Percentiles rank a stretch among this genome's conserved stretches.
Conservation (phyloP, 1,284 basidiomycete species). For the Amylostereum areolatum region DNA sequence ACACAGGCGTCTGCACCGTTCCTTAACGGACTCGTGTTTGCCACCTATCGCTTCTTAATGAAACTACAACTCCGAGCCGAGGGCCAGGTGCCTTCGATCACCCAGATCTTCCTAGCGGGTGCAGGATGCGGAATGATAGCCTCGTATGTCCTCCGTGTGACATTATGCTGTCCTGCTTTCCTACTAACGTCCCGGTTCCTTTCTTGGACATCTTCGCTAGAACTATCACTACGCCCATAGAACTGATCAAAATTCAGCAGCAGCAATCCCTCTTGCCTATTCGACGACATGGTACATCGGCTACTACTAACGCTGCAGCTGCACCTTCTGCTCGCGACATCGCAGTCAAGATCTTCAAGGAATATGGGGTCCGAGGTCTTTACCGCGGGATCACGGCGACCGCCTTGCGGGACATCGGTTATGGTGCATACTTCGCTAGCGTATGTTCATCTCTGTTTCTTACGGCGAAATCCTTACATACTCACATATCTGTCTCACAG, state of each 20-base stretch:
- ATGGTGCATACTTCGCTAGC: slow-evolving; percentile 79
- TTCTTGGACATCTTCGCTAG: slow-evolving; percentile 30
- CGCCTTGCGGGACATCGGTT: slow-evolving; percentile 69
- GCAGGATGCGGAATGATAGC: slow-evolving; percentile 71
- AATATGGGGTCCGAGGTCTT: slow-evolving; percentile 59
- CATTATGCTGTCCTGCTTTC: neutral
- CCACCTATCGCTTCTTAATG: slow-evolving; percentile 68
- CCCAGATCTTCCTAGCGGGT: slow-evolving; percentile 72
- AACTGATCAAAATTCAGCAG: slow-evolving; percentile 84
- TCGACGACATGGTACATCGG: slow-evolving; percentile 9
- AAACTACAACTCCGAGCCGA: slow-evolving; percentile 45
- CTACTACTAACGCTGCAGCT: slow-evolving; percentile 11
- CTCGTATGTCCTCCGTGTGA: slow-evolving; percentile 47
- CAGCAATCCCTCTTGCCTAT: slow-evolving; percentile 43
- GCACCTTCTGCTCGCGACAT: slow-evolving; percentile 42
- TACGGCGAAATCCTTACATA: neutral
- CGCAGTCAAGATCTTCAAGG: slow-evolving; percentile 45
- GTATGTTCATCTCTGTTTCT: slow-evolving; percentile 32
- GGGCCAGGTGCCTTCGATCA: slow-evolving; percentile 47
- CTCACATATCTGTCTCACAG: slow-evolving; percentile 21
- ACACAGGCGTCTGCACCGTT: slow-evolving; percentile 61
- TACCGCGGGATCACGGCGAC: slow-evolving; percentile 75
- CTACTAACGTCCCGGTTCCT: neutral
- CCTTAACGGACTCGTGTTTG: slow-evolving; percentile 72
- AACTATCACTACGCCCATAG: slow-evolving; percentile 73